phyloP scores from a whole-genome alignment of 2,329 filamentous ascomycete genomes.

The Colletotrichum spaethianum region DNA sequence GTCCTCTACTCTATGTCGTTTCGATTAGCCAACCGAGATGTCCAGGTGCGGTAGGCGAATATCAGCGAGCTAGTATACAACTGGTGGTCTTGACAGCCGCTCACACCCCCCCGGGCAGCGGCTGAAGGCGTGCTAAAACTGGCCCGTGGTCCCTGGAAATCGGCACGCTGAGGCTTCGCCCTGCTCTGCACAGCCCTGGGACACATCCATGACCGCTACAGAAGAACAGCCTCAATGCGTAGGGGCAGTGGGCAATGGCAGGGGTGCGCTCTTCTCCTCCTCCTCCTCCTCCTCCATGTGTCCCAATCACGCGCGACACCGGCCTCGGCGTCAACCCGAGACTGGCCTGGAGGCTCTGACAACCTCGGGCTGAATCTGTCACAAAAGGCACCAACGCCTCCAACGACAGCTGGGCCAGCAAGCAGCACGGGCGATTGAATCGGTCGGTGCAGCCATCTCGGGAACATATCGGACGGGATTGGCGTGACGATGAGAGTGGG shows the following conservation, averaged over 20 bases:
- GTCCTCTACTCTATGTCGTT: background rate
- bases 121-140: constrained; percentile 1
- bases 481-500: background rate
- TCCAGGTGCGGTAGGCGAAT: background rate
- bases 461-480: constrained; percentile 16
- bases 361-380: constrained; percentile 4
- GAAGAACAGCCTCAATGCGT: constrained; percentile 3
- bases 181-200: constrained; percentile 29
- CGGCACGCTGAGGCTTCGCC: constrained; percentile 32
- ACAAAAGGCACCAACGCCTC: background rate
- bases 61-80: background rate
- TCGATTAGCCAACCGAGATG: background rate
- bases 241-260: background rate
- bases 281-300: constrained; percentile 7
- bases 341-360: constrained; percentile 8
- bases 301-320: constrained; percentile 3
- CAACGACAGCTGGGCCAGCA: constrained; percentile 6
- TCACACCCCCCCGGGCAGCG: background rate
- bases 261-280: constrained; percentile 23
- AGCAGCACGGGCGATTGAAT: background rate
- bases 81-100: background rate
- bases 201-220: background rate
- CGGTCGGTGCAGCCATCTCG: background rate
- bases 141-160: constrained; percentile 23
- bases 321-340: constrained; percentile 20